Evolutionary conservation across 768 basidiomycete genomes (phyloP), one percentile per base, ranked within the genome.

Genomic region (Agaricus subrufescens): DNA sequence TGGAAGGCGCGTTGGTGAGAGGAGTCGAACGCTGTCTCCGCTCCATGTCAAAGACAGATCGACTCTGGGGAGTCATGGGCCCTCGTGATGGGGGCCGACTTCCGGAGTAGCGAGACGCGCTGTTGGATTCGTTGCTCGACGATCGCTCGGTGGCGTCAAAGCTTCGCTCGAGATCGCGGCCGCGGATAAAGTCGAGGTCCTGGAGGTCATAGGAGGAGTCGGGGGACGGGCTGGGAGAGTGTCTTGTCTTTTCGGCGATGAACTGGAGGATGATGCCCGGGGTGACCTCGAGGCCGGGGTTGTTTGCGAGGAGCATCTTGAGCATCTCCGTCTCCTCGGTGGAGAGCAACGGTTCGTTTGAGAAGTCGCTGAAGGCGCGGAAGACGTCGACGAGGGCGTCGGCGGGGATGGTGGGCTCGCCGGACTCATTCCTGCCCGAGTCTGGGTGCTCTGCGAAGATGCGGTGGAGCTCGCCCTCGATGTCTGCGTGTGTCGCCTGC

Each of bases 11-110:
- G 52, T 67, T 72, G 3, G 66, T 67, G 2, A 91, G 70, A 0
- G 89, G 91, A 0, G 84, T 84, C 8, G 87, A 77, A 19, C 91
- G 80, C 65, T 90, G 89, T 57, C 91, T 72, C 30, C 80, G 76
- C 46, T 85, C 79, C 0, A 80, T 76, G 62, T 92, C 90, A 60
- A 92, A 87, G 3, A 83, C 82, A 0, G 88, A 89, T 34, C 78
- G 62, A 59, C 52, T 39, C 60, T 63, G 73, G 34, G 86, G 87
- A 8, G 85, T 84, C 48, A 76, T 77, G 4, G 79, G 76, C 1
- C 79, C 81, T 34, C 73, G 66, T 31, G 82, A 85, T 6, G 82
- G 73, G 8, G 83, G 78, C 3, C 84, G 74, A 62, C 83, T 84
- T 0, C 67, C 64, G 25, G 69, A 67, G 43, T 72, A 67, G 27